Conservation (phyloP, 371 early-diverging fungal species). For the Mucor circinelloides region DNA sequence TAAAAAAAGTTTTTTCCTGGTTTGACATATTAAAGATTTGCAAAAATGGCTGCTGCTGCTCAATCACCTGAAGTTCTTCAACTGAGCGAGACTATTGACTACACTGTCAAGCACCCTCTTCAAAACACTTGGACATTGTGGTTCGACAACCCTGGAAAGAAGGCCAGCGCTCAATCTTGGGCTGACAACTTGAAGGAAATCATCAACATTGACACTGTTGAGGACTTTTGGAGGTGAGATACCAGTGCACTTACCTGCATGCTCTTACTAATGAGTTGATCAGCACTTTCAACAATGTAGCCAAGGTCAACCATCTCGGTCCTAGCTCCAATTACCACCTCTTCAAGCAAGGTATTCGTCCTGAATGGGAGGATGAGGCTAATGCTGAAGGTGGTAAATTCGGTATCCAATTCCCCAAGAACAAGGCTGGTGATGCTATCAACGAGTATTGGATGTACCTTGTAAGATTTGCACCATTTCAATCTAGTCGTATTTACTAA, state of each 20-base stretch:
- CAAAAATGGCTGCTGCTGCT: conserved; percentile 16
- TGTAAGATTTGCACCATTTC: conserved; percentile 43
- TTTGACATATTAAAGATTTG: conserved; percentile 1
- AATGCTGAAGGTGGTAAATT: conserved; percentile 98
- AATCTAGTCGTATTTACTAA: not conserved
- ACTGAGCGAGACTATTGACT: conserved; percentile 50
- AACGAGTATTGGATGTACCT: conserved; percentile 87
- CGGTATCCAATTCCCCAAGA: conserved; percentile 80
- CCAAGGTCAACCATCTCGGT: conserved; percentile 78
- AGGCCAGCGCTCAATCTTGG: conserved; percentile 84
- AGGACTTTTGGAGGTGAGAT: conserved; percentile 97
- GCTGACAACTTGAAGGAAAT: conserved; percentile 87
- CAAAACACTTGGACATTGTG: conserved; percentile 92
- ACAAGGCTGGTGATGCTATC: conserved; percentile 73
- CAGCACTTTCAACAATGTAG: conserved; percentile 88
- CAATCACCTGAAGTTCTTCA: conserved; percentile 19
- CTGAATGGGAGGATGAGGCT: conserved; percentile 99
- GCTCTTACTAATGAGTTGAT: not conserved
- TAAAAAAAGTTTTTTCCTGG: conserved; percentile 1
- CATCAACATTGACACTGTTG: conserved; percentile 87
- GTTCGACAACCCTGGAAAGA: conserved; percentile 90
- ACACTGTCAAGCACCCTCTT: conserved; percentile 89
- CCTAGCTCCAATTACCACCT: conserved; percentile 92
- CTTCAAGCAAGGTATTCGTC: conserved; percentile 96
- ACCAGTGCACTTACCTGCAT: not conserved